These are phyloP conservation scores for Talaromyces borbonicus DNA, from an alignment of 495 filamentous ascomycete genomes.

Conservation along the genomic window DNA sequence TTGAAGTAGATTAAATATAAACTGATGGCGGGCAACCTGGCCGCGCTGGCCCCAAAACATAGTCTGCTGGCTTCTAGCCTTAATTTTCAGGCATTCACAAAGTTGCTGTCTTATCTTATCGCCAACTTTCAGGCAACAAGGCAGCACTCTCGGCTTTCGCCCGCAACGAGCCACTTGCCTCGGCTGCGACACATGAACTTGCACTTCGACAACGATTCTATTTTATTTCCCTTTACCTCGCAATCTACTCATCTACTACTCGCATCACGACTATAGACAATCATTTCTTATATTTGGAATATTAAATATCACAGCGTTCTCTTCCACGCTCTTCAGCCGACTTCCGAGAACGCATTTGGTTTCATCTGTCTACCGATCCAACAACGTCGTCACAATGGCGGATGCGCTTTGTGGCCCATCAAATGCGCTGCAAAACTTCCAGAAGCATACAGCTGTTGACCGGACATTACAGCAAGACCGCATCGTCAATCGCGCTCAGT, in stretches of 20 bases:
- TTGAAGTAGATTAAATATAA: not conserved
- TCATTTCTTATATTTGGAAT: too few species aligned
- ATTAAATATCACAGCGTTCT: too few species aligned
- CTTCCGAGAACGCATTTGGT: not conserved
- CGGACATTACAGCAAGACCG: conserved; percentile 81
- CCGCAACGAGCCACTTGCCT: not conserved
- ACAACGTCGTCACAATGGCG: conserved; percentile 45
- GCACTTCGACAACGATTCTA: not conserved
- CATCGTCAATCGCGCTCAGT: conserved; percentile 40
- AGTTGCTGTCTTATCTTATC: conserved; percentile 5
- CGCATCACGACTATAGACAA: too few species aligned
- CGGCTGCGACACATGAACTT: conserved; percentile 4
- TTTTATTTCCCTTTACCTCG: too few species aligned
- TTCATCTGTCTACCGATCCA: not conserved
- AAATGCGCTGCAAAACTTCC: conserved; percentile 75
- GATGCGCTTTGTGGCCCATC: conserved; percentile 83
- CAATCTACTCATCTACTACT: too few species aligned
- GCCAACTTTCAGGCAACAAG: not conserved
- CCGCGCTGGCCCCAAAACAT: conserved; percentile 6
- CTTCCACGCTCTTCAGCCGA: not conserved
- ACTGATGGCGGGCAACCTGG: conserved; percentile 6
- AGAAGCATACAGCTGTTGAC: conserved; percentile 70
- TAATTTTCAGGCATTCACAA: not conserved
- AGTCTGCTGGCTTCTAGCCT: not conserved
- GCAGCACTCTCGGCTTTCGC: not conserved